Conservation (phyloP, 2,329 filamentous ascomycete species). For the Trichoderma hamatum region DNA sequence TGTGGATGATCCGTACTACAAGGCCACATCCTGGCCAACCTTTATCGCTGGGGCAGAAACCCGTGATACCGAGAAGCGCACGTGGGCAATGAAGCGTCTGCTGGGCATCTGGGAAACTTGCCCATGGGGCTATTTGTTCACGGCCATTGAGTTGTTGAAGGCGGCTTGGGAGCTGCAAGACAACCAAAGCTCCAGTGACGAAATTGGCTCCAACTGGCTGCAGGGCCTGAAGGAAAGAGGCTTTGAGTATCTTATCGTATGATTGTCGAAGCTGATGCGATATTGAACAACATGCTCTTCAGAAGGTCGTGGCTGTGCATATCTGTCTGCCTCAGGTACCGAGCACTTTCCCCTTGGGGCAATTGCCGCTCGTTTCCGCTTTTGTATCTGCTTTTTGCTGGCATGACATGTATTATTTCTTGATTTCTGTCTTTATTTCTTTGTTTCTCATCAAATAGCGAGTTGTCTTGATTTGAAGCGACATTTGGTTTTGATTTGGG, state of each 20-base stretch:
- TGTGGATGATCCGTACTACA: constrained; percentile 56
- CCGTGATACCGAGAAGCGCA: constrained; percentile 48
- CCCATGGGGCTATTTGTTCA: constrained; percentile 56
- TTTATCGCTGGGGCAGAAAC: constrained; percentile 62
- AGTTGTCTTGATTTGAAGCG: not conserved
- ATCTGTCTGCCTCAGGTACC: not conserved
- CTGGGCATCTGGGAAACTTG: constrained; percentile 49
- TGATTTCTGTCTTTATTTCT: not conserved
- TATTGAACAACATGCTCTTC: not conserved
- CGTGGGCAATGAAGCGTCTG: constrained; percentile 55
- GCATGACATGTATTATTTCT: not conserved
- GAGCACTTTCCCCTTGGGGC: not conserved
- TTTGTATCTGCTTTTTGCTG: not conserved
- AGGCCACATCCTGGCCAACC: constrained; percentile 62
- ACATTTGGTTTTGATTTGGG: not conserved
- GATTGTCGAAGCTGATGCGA: constrained; percentile 14
- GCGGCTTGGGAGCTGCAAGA: constrained; percentile 53
- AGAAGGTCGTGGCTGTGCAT: not conserved
- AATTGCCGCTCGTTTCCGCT: not conserved
- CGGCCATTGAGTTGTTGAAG: constrained; percentile 53
- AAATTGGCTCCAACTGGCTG: constrained; percentile 44
- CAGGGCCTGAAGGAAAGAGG: constrained; percentile 48
- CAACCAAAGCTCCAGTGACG: constrained; percentile 28
- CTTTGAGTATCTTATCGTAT: constrained; percentile 53
- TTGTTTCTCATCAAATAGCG: not conserved